phyloP scores from a whole-genome alignment of 2,329 filamentous ascomycete genomes.

The Hypomyces perniciosus region DNA sequence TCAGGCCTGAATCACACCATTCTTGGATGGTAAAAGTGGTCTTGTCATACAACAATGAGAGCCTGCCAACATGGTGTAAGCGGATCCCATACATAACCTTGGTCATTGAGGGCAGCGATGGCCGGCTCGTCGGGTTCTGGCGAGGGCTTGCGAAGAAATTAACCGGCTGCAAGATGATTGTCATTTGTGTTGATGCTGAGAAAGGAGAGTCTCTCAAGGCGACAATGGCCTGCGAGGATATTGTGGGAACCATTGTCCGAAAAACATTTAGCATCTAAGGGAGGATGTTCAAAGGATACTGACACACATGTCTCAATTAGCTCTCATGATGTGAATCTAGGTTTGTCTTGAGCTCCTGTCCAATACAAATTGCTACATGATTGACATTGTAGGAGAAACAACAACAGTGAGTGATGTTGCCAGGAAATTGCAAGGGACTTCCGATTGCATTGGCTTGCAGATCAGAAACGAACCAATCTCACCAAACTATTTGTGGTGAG shows the following conservation, averaged over 20 bases:
- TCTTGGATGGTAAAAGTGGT: conserved; percentile 51
- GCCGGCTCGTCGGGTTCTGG: conserved; percentile 61
- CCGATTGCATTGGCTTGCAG: neutral
- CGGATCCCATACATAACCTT: conserved; percentile 65
- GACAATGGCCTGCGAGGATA: conserved; percentile 78
- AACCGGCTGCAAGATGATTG: conserved; percentile 44
- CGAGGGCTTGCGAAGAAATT: conserved; percentile 58
- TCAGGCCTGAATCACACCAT: conserved; percentile 3
- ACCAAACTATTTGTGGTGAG: neutral
- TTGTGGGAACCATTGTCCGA: conserved; percentile 55
- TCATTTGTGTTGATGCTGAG: conserved; percentile 51
- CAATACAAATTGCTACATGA: neutral
- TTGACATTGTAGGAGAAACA: neutral
- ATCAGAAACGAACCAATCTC: neutral
- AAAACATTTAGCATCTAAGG: conserved; percentile 13
- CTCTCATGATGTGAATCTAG: neutral
- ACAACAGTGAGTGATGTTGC: neutral
- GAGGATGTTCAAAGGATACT: neutral
- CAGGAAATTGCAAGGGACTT: conserved; percentile 1
- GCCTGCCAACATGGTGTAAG: conserved; percentile 56
- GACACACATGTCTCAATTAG: neutral
- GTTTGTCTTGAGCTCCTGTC: too few species aligned
- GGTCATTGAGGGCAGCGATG: conserved; percentile 54
- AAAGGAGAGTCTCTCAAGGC: conserved; percentile 52
- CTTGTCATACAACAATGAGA: conserved; percentile 65